Percentiles rank a stretch among this genome's conserved stretches.
phyloP scores from a whole-genome alignment of 164 flowering plant genomes.

The Nymphaea colorata region DNA sequence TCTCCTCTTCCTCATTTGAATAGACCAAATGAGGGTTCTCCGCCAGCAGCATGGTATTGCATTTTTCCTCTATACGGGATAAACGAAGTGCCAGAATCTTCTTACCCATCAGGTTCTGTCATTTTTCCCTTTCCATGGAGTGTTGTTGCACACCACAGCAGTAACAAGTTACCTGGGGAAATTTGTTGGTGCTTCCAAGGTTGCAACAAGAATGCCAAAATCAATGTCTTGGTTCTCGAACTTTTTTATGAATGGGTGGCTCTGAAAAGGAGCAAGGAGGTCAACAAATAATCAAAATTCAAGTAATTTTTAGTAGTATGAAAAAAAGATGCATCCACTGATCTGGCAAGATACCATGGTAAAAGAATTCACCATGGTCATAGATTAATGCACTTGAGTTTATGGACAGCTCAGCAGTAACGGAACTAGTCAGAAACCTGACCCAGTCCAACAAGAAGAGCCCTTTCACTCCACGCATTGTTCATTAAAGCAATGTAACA shows the following conservation, averaged over 20 bases:
- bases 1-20: no score
- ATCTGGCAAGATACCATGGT: no score
- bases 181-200: constrained; percentile 78
- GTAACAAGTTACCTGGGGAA: constrained; percentile 32
- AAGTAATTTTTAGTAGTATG: not conserved
- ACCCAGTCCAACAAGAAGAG: no score
- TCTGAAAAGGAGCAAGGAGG: constrained; percentile 25
- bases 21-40: no score
- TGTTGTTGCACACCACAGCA: not conserved
- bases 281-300: not conserved
- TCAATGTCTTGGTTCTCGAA: constrained; percentile 88
- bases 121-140: not conserved
- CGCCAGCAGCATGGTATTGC: no score
- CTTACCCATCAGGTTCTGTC: not conserved
- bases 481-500: not conserved
- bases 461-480: no score
- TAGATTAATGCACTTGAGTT: no score
- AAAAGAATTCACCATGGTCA: no score
- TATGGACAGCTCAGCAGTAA: no score
- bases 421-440: no score
- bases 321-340: no score
- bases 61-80: no score
- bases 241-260: constrained; percentile 84
- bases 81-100: not conserved
- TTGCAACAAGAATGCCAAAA: constrained; percentile 56